These are phyloP conservation scores for Sporobolomyces roseus DNA, from an alignment of 768 basidiomycete species.

Conservation along the genomic window DNA sequence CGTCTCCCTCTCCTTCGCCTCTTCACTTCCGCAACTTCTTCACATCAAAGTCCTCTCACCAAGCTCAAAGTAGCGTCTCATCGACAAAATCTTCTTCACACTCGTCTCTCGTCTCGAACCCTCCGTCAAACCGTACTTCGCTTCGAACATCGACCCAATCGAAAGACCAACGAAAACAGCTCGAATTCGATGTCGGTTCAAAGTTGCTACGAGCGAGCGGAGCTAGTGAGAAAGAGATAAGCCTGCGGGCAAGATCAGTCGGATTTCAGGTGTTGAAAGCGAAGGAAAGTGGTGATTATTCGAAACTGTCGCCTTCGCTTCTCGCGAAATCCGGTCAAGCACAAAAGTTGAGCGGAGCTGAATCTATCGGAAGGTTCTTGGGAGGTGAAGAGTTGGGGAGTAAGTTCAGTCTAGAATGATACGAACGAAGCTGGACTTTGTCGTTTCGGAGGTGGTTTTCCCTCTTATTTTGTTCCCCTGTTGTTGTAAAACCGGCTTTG, in stretches of 20 bases:
- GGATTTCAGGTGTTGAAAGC: conserved; percentile 33
- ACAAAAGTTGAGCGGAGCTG: too few relatives aligned
- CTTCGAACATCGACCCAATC: neutral
- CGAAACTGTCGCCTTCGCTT: too few relatives aligned
- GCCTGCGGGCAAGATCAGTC: conserved; percentile 28
- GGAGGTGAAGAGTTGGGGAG: too few relatives aligned
- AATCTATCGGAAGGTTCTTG: too few relatives aligned
- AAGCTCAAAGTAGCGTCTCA: too few relatives aligned
- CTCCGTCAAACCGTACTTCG: neutral
- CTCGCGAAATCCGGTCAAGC: too few relatives aligned
- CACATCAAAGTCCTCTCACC: neutral
- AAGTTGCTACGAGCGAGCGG: conserved; percentile 6
- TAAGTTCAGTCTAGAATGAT: too few relatives aligned
- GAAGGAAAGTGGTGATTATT: conserved; percentile 15
- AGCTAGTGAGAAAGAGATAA: conserved; percentile 34
- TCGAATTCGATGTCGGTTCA: conserved; percentile 20
- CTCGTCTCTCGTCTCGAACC: neutral
- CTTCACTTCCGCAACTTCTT: neutral
- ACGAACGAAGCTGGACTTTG: too few relatives aligned
- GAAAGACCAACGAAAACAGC: conserved; percentile 8
- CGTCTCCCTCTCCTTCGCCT: neutral
- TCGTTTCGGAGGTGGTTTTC: too few relatives aligned
- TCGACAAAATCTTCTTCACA: too few relatives aligned
- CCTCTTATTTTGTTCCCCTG: too few relatives aligned
- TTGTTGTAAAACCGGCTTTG: too few relatives aligned